A percentile compares a stretch with the other conserved stretches of the same genome.
Evolutionary conservation across 2,329 filamentous ascomycete genomes (phyloP).

Genomic region (Microdochium trichocladiopsis): DNA sequence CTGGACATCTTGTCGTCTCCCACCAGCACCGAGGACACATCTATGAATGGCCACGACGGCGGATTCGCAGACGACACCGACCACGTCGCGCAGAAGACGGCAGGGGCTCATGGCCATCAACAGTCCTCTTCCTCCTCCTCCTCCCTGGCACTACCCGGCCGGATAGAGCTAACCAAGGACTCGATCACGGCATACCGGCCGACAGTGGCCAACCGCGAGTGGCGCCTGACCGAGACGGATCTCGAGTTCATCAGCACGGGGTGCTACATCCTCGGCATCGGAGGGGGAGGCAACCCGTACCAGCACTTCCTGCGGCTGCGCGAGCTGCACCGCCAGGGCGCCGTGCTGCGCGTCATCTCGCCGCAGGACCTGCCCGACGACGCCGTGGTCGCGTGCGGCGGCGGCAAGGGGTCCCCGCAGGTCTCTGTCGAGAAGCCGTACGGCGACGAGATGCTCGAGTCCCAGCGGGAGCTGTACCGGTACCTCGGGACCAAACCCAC

Average conservation of each 20-base stretch:
- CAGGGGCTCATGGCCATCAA: too few species aligned
- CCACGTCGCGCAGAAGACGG: conserved; percentile 2
- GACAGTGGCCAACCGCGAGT: conserved; percentile 38
- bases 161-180: conserved; percentile 17
- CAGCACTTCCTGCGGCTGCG: conserved; percentile 42
- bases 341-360: conserved; percentile 42
- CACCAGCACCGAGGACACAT: conserved; percentile 1
- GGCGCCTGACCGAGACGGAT: conserved; percentile 52
- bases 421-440: conserved; percentile 54
- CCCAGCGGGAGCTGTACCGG: conserved; percentile 41
- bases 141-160: conserved; percentile 8
- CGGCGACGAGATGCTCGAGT: conserved; percentile 46
- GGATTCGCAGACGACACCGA: conserved; percentile 14
- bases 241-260: conserved; percentile 49
- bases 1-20: neutral
- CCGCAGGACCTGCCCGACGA: conserved; percentile 41
- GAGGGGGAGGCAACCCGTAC: conserved; percentile 51
- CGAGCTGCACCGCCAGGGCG: conserved; percentile 41
- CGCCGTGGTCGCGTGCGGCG: conserved; percentile 46
- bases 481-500: conserved; percentile 30
- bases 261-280: conserved; percentile 55
- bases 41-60: conserved; percentile 10
- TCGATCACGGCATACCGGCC: conserved; percentile 33
- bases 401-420: conserved; percentile 51
- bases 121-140: too few species aligned